These are phyloP conservation scores for Sporothrix brasiliensis DNA, from an alignment of 2,329 filamentous ascomycete genomes.

Conservation along the genomic window DNA sequence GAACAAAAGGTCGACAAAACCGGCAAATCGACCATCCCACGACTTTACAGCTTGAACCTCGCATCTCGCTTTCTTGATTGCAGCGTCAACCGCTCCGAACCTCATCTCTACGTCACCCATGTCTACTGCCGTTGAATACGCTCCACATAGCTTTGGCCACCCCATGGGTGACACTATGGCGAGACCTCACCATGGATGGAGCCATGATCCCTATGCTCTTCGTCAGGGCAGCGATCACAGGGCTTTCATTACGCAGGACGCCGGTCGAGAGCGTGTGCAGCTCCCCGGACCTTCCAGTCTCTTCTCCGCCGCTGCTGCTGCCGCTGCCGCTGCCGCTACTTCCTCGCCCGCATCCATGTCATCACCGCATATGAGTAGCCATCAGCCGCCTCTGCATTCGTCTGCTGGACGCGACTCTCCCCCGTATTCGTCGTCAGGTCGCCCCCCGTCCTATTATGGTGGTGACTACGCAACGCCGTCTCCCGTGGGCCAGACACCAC, in stretches of 20 bases:
- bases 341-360: conserved; percentile 23
- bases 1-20: not conserved
- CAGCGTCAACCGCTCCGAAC: not conserved
- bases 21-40: not conserved
- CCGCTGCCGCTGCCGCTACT: conserved; percentile 21
- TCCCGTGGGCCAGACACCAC: conserved; percentile 41
- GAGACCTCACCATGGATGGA: conserved; percentile 43
- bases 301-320: conserved; percentile 31
- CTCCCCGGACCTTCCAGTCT: conserved; percentile 34
- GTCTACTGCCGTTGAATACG: conserved; percentile 42
- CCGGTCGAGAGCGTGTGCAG: conserved; percentile 30
- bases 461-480: conserved; percentile 42
- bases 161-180: conserved; percentile 45
- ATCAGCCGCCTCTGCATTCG: conserved; percentile 6
- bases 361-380: conserved; percentile 23
- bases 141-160: conserved; percentile 42
- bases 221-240: conserved; percentile 35
- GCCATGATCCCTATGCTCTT: conserved; percentile 41
- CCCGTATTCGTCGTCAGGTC: conserved; percentile 17
- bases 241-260: conserved; percentile 37
- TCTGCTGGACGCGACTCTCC: conserved; percentile 22
- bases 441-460: conserved; percentile 38
- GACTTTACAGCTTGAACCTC: too few species aligned
- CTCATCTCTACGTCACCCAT: conserved; percentile 38
- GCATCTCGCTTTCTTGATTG: not conserved